Conservation (phyloP, 2,329 filamentous ascomycete species). For the Catunica adiposa region DNA sequence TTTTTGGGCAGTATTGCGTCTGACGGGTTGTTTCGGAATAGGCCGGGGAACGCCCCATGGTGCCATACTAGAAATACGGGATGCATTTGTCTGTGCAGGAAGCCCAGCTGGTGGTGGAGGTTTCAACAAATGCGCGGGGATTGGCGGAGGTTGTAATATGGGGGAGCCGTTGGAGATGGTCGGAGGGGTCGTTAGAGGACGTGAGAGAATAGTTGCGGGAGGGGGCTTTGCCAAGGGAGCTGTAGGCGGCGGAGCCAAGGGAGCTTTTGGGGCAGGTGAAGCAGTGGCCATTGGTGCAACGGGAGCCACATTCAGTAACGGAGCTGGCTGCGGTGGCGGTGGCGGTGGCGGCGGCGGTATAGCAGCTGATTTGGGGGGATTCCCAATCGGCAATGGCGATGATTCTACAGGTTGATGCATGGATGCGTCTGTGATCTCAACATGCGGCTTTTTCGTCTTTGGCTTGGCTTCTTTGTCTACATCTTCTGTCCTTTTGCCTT, state of each 20-base stretch:
- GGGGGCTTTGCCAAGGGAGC: background rate
- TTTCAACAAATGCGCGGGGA: constrained; percentile 9
- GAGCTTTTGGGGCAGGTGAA: background rate
- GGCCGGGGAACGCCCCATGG: constrained; percentile 11
- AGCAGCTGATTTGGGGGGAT: too few species aligned
- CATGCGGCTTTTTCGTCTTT: background rate
- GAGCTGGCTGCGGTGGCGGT: background rate
- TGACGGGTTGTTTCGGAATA: background rate
- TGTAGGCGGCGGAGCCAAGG: background rate
- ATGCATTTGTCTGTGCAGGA: background rate
- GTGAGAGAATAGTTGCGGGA: background rate
- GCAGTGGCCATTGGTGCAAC: background rate
- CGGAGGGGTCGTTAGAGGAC: background rate
- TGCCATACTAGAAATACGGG: constrained; percentile 8
- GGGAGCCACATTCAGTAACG: too few species aligned
- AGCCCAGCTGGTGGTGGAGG: constrained; percentile 12
- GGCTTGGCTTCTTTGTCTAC: background rate
- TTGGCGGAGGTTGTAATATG: constrained; percentile 7
- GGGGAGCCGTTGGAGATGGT: background rate
- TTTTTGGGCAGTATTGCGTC: background rate
- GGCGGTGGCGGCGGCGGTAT: background rate
- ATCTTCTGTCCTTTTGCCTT: background rate
- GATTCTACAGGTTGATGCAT: too few species aligned
- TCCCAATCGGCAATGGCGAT: too few species aligned
- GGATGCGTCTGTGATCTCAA: background rate